Percentiles rank a stretch among this genome's conserved stretches.
Conservation (phyloP, 441 rosid species). For the Pelargonium citronellum region DNA sequence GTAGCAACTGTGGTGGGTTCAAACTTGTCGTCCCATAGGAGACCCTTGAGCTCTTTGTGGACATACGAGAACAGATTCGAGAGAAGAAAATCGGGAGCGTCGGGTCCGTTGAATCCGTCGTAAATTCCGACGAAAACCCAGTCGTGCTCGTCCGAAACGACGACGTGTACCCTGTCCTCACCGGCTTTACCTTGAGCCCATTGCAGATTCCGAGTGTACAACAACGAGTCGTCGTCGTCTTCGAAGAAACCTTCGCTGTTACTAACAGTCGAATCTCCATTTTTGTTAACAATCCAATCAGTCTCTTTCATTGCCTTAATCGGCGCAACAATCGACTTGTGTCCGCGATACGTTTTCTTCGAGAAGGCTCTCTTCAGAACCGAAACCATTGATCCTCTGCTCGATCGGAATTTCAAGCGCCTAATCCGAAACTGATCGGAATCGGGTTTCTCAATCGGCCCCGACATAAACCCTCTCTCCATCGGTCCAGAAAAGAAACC, state of each 20-base stretch:
- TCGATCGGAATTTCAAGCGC: constrained; percentile 27
- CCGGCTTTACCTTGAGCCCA: constrained; percentile 62
- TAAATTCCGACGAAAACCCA: constrained; percentile 50
- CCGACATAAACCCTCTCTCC: constrained; percentile 26
- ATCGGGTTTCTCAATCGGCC: constrained; percentile 78
- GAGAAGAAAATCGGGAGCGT: constrained; percentile 43
- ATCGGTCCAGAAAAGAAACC: constrained; percentile 52
- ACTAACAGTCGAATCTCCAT: no score
- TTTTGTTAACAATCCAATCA: constrained; percentile 39
- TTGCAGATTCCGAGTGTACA: constrained; percentile 31
- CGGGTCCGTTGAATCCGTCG: constrained; percentile 20
- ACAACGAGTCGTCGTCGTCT: constrained; percentile 38
- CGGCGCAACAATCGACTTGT: constrained; percentile 72
- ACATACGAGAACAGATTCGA: constrained; percentile 36
- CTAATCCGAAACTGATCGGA: constrained; percentile 50
- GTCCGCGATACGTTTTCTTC: constrained; percentile 45
- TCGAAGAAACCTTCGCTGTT: constrained; percentile 19
- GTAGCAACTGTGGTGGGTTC: no score
- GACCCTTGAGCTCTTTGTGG: constrained; percentile 38
- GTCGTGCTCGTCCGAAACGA: constrained; percentile 39
- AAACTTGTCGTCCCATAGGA: constrained; percentile 25
- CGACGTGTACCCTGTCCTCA: constrained; percentile 47
- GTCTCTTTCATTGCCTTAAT: constrained; percentile 59
- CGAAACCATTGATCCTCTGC: constrained; percentile 29
- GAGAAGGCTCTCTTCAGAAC: constrained; percentile 33